Evolutionary conservation across 495 filamentous ascomycete species (phyloP).

Genomic region (Annulohypoxylon bovei): DNA sequence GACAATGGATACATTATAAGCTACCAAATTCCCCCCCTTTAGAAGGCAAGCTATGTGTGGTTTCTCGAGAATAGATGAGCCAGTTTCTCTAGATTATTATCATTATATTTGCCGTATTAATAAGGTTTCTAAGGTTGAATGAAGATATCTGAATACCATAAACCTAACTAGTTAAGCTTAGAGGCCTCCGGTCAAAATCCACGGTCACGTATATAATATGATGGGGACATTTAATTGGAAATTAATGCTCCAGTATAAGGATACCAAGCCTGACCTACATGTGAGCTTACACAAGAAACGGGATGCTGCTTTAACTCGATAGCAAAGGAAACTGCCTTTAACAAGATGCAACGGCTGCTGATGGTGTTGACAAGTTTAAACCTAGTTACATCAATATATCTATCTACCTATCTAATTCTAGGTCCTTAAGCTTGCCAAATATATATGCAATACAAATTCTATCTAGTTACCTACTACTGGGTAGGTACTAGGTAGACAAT

Average conservation of each 20-base stretch:
- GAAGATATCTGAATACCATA: not conserved
- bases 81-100: not conserved
- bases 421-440: too few relatives aligned
- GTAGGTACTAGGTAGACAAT: too few relatives aligned
- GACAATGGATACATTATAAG: not conserved
- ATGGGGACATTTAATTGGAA: not conserved
- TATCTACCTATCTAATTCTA: too few relatives aligned
- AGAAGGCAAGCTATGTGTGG: not conserved
- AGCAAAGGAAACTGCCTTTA: not conserved
- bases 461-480: not conserved
- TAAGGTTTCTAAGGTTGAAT: not conserved
- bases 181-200: conserved; percentile 20
- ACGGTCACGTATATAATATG: not conserved
- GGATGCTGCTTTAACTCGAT: conserved; percentile 25
- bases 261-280: not conserved
- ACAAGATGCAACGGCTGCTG: not conserved
- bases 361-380: not conserved
- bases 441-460: too few relatives aligned
- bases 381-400: not conserved
- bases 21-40: not conserved
- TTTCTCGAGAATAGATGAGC: not conserved
- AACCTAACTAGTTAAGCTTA: not conserved
- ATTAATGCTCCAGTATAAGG: not conserved
- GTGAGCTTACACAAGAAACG: conserved; percentile 6
- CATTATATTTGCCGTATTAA: not conserved